Evolutionary conservation across 2,329 filamentous ascomycete genomes (phyloP).

Genomic region (Fusarium goolgardi): DNA sequence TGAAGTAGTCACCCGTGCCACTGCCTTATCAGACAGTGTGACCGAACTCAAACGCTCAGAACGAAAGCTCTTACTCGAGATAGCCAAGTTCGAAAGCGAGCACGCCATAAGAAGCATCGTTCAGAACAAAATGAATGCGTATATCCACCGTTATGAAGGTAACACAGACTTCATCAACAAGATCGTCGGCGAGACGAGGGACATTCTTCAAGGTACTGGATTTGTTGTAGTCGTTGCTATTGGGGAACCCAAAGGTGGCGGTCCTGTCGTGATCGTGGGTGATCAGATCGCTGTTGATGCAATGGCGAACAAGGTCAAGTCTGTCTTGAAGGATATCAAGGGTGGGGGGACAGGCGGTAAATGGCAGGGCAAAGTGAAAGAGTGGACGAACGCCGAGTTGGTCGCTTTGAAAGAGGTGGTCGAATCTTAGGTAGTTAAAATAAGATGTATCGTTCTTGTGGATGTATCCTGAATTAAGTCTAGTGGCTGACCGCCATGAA

Average conservation of each 20-base stretch:
- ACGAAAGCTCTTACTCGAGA: slow-evolving; percentile 46
- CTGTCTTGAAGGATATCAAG: slow-evolving; percentile 41
- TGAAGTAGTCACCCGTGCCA: slow-evolving; percentile 38
- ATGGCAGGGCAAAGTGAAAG: slow-evolving; percentile 50
- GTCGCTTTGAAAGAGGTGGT: slow-evolving; percentile 37
- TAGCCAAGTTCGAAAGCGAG: slow-evolving; percentile 48
- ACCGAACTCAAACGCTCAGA: slow-evolving; percentile 44
- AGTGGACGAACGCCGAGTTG: slow-evolving; percentile 46
- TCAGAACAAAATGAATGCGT: slow-evolving; percentile 34
- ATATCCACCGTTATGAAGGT: slow-evolving; percentile 43
- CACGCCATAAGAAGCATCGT: slow-evolving; percentile 32
- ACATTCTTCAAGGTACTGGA: slow-evolving; percentile 26
- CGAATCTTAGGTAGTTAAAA: slow-evolving; percentile 13
- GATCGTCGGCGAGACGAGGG: slow-evolving; percentile 42
- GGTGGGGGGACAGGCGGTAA: slow-evolving; percentile 48
- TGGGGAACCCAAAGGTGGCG: slow-evolving; percentile 43
- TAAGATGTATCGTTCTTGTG: background rate
- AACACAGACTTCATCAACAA: slow-evolving; percentile 50
- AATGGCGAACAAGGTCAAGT: slow-evolving; percentile 33
- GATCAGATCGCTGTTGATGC: slow-evolving; percentile 39
- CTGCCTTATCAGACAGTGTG: slow-evolving; percentile 22
- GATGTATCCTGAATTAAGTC: too few relatives aligned
- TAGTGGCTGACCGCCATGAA: too few relatives aligned
- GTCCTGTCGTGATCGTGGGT: slow-evolving; percentile 45
- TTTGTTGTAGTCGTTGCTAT: slow-evolving; percentile 44